These are phyloP conservation scores for Gossypium stocksii DNA, from an alignment of 345 rosid species.

Conservation along the genomic window DNA sequence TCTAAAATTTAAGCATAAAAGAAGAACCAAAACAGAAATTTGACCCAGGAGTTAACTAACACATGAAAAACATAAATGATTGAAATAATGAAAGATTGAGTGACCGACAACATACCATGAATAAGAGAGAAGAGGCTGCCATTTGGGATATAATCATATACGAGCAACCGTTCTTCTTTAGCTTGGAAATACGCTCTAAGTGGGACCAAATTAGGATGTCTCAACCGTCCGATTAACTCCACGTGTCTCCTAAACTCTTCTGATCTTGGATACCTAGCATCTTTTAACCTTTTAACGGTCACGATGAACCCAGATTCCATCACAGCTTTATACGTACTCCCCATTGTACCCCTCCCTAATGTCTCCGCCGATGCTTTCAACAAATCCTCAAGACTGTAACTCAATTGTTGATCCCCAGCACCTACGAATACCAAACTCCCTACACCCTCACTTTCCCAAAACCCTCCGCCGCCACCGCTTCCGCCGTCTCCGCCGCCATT, in stretches of 20 bases:
- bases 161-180: conserved; percentile 84
- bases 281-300: conserved; percentile 84
- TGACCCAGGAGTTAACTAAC: too few relatives aligned
- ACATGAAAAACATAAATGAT: not conserved
- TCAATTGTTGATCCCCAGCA: conserved; percentile 70
- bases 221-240: conserved; percentile 70
- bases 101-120: conserved; percentile 57
- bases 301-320: conserved; percentile 93
- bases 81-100: not conserved
- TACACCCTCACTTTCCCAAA: conserved; percentile 79
- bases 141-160: conserved; percentile 92
- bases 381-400: conserved; percentile 66
- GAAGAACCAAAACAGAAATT: not conserved
- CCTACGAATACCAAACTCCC: conserved; percentile 83
- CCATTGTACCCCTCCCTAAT: conserved; percentile 76
- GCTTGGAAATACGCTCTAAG: conserved; percentile 93
- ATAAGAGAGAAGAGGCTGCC: conserved; percentile 93
- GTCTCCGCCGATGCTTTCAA: conserved; percentile 92
- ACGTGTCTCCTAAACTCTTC: conserved; percentile 74
- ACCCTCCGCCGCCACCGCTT: conserved; percentile 38
- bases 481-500: conserved; percentile 9
- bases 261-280: conserved; percentile 64
- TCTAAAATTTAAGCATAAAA: too few relatives aligned
- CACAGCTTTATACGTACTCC: conserved; percentile 91
- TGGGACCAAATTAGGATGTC: conserved; percentile 82